These are phyloP conservation scores for Boletus sp. DNA, from an alignment of 768 basidiomycete species.

Conservation along the genomic window DNA sequence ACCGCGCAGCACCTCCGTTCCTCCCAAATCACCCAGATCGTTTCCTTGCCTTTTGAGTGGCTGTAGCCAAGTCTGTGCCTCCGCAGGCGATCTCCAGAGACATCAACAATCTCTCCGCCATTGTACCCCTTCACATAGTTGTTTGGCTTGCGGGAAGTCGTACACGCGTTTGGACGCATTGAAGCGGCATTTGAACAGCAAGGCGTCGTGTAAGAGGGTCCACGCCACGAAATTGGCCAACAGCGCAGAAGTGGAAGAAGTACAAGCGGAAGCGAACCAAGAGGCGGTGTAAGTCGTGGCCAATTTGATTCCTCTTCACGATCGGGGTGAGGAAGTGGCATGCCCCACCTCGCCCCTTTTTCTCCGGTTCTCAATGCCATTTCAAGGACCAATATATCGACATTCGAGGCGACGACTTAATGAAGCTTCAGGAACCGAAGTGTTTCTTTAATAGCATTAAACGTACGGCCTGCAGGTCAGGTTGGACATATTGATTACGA, in stretches of 20 bases:
- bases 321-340: constrained; percentile 21
- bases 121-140: constrained; percentile 19
- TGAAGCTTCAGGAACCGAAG: not conserved
- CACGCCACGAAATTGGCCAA: constrained; percentile 17
- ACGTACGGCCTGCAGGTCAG: constrained; percentile 7
- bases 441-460: not conserved
- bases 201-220: constrained; percentile 25
- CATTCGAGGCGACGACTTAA: not conserved
- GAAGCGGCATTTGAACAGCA: constrained; percentile 33
- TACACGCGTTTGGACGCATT: constrained; percentile 33
- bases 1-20: not conserved
- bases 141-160: constrained; percentile 25
- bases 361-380: not conserved
- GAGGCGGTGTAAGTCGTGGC: constrained; percentile 16
- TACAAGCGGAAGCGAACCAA: constrained; percentile 15
- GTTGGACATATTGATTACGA: not conserved
- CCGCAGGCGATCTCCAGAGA: constrained; percentile 26
- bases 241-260: constrained; percentile 6
- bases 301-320: not conserved
- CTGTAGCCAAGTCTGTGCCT: constrained; percentile 31
- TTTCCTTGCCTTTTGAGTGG: constrained; percentile 25
- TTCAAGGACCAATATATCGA: not conserved
- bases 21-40: constrained; percentile 12
- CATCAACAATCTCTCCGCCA: constrained; percentile 33
- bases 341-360: constrained; percentile 7